These are phyloP conservation scores for Eleusine coracana DNA, from an alignment of 176 grass and related monocot genomes.

Conservation along the genomic window DNA sequence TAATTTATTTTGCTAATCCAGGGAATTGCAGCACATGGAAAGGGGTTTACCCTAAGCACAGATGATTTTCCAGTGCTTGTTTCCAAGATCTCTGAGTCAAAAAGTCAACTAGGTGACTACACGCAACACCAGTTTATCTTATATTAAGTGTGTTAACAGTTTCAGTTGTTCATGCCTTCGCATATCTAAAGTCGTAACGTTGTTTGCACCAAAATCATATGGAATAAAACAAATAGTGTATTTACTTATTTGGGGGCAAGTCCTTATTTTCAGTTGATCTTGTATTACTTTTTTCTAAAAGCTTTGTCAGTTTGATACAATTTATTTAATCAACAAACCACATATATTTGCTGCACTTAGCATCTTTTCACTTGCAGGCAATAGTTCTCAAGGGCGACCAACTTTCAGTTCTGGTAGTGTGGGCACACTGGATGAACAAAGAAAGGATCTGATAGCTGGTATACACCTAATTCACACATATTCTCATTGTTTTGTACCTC, in stretches of 20 bases:
- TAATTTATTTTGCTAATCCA: conserved; percentile 29
- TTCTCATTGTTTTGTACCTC: not conserved
- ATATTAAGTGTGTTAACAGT: conserved; percentile 23
- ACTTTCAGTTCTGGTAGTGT: conserved; percentile 13
- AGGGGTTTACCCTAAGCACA: conserved; percentile 61
- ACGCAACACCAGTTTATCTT: conserved; percentile 1
- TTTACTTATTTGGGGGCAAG: not conserved
- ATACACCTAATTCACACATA: not conserved
- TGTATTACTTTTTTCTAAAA: not conserved
- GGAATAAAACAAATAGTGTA: not conserved
- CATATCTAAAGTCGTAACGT: too few relatives aligned
- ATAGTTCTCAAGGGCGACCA: conserved; percentile 21
- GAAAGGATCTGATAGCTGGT: conserved; percentile 3
- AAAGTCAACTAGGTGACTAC: conserved; percentile 44
- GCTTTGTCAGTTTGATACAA: not conserved
- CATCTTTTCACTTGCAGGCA: conserved; percentile 18
- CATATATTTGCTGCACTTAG: not conserved
- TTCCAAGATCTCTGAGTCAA: conserved; percentile 52
- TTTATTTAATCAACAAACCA: not conserved
- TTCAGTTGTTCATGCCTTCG: not conserved
- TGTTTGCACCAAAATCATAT: too few relatives aligned
- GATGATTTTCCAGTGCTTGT: conserved; percentile 80
- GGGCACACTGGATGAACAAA: not conserved
- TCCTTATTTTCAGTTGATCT: not conserved
- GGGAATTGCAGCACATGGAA: conserved; percentile 45